Conservation (phyloP, 345 rosid genomes). For the Erysimum cheiranthoides region DNA sequence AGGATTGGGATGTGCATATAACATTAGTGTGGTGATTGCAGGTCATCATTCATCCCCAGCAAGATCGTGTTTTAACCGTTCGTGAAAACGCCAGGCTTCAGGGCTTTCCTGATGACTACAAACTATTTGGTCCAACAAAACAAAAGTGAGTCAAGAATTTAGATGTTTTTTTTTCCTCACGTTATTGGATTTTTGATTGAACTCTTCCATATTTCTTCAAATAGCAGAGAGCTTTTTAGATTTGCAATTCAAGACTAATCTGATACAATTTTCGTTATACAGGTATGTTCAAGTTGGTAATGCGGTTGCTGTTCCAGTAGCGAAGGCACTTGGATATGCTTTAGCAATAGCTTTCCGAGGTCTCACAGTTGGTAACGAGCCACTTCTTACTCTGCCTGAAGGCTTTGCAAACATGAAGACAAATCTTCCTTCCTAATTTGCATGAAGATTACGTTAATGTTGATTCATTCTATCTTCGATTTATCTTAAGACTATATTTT, state of each 20-base stretch:
- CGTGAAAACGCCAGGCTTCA: conserved; percentile 80
- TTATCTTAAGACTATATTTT: background rate
- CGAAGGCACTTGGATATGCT: conserved; percentile 67
- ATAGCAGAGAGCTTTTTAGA: background rate
- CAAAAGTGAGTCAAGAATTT: conserved; percentile 57
- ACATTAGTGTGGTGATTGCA: conserved; percentile 19
- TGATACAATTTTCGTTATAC: background rate
- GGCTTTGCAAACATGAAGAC: conserved; percentile 40
- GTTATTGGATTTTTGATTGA: background rate
- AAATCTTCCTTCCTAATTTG: conserved; percentile 9
- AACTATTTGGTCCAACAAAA: conserved; percentile 65
- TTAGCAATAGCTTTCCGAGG: conserved; percentile 57
- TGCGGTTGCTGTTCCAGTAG: conserved; percentile 79
- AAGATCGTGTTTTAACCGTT: conserved; percentile 68
- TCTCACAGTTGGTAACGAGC: conserved; percentile 25
- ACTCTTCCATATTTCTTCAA: too few species aligned
- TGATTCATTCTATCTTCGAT: background rate
- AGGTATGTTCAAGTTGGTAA: conserved; percentile 86
- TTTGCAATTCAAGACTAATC: background rate
- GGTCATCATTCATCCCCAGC: conserved; percentile 69
- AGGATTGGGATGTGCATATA: background rate
- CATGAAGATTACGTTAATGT: background rate
- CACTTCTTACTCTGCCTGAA: conserved; percentile 49
- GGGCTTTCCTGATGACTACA: conserved; percentile 75
- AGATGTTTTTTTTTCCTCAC: background rate